Evolutionary conservation across 2,329 filamentous ascomycete genomes (phyloP).

Genomic region (Monosporascus sp.): DNA sequence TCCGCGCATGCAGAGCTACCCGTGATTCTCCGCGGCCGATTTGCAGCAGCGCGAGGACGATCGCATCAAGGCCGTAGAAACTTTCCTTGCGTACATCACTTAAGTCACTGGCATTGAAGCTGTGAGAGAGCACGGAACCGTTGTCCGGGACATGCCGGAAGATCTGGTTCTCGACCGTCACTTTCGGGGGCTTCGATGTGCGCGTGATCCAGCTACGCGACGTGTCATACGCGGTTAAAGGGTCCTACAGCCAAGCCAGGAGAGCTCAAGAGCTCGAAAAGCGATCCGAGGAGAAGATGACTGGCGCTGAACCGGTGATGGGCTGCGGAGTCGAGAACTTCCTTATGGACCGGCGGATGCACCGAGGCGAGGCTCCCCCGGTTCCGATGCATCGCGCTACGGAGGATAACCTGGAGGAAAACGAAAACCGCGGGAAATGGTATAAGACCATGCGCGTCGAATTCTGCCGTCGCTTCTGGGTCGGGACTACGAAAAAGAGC

Average conservation of each 20-base stretch:
- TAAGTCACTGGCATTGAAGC: not conserved
- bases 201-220: slow-evolving; percentile 1
- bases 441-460: slow-evolving; percentile 4
- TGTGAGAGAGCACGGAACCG: not conserved
- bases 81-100: not conserved
- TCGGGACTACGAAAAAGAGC: slow-evolving; percentile 3
- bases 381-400: slow-evolving; percentile 1
- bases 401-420: not conserved
- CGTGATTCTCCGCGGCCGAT: not conserved
- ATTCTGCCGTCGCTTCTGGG: slow-evolving; percentile 2
- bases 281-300: slow-evolving; percentile 1
- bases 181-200: not conserved
- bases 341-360: slow-evolving; percentile 5
- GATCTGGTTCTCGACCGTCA: slow-evolving; percentile 1
- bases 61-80: not conserved
- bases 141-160: slow-evolving; percentile 1
- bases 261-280: not conserved
- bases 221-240: not conserved
- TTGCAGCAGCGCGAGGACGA: not conserved
- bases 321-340: slow-evolving; percentile 3
- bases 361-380: slow-evolving; percentile 1
- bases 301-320: slow-evolving; percentile 1
- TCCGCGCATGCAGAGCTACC: too few relatives aligned
- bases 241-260: not conserved
- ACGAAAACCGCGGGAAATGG: not conserved